Evolutionary conservation across 768 basidiomycete genomes (phyloP).

Genomic region (Udeniomyces megalosporus): DNA sequence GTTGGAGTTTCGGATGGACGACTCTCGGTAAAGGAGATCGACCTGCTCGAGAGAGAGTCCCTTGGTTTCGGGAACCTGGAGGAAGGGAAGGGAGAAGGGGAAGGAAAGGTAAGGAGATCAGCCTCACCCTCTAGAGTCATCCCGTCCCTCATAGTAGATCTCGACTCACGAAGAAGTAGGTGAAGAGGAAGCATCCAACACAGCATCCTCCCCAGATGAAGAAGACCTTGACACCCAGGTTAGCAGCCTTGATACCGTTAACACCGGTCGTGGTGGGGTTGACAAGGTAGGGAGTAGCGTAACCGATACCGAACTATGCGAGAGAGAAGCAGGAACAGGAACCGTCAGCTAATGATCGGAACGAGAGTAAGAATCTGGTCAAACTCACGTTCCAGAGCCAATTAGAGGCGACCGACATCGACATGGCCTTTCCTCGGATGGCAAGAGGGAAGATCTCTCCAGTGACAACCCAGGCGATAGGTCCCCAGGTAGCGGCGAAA

Average conservation of each 20-base stretch:
- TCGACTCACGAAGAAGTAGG: no score
- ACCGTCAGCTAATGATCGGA: no score
- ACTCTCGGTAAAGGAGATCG: constrained; percentile 17
- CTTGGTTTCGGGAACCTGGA: constrained; percentile 35
- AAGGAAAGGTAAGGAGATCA: neutral
- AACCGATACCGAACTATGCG: constrained; percentile 57
- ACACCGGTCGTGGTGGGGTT: neutral
- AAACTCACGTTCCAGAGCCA: constrained; percentile 34
- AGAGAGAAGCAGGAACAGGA: neutral
- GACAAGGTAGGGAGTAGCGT: constrained; percentile 15
- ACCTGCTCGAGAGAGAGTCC: no score
- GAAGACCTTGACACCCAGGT: no score
- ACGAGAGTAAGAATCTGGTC: neutral
- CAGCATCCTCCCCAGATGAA: no score
- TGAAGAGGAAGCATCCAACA: no score
- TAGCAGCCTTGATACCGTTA: no score
- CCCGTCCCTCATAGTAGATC: neutral
- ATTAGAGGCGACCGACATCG: constrained; percentile 52
- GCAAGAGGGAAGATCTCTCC: no score
- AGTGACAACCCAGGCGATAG: no score
- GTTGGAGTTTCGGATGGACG: constrained; percentile 14
- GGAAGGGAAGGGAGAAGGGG: neutral
- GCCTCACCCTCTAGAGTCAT: constrained; percentile 10
- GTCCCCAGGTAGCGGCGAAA: no score
- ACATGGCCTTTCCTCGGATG: no score